phyloP scores from a whole-genome alignment of 257 asterid species.

The Gentiana macrophylla region DNA sequence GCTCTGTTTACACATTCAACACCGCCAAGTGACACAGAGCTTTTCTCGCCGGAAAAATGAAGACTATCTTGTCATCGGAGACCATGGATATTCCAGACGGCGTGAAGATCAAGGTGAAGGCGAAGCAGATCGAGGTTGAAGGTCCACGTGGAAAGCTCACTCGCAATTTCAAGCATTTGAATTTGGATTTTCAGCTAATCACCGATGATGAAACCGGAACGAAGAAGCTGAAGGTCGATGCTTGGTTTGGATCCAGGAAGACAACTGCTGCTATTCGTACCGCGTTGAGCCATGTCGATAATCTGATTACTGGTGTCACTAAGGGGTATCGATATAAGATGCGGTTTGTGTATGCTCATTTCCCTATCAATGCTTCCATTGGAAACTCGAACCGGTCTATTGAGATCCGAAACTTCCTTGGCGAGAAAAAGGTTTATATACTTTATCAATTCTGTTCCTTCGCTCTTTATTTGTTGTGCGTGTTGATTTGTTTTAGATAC shows the following conservation, averaged over 20 bases:
- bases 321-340: constrained; percentile 79
- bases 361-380: constrained; percentile 73
- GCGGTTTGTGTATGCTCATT: constrained; percentile 84
- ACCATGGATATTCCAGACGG: constrained; percentile 78
- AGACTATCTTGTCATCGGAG: constrained; percentile 61
- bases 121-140: constrained; percentile 61
- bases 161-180: constrained; percentile 59
- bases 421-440: constrained; percentile 59
- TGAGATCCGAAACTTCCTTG: constrained; percentile 85
- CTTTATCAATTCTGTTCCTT: no score
- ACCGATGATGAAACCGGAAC: constrained; percentile 55
- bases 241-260: constrained; percentile 79
- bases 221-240: constrained; percentile 69
- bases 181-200: constrained; percentile 66
- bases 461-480: not conserved
- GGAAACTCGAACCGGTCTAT: constrained; percentile 34
- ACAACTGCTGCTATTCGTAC: constrained; percentile 77
- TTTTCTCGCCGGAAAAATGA: constrained; percentile 23
- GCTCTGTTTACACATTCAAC: no score
- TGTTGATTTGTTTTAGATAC: no score
- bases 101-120: constrained; percentile 56
- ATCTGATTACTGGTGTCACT: constrained; percentile 69
- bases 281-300: constrained; percentile 68
- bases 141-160: constrained; percentile 77
- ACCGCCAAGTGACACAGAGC: no score